phyloP scores from a whole-genome alignment of 306 rosid species.

The Coriaria nepalensis region DNA sequence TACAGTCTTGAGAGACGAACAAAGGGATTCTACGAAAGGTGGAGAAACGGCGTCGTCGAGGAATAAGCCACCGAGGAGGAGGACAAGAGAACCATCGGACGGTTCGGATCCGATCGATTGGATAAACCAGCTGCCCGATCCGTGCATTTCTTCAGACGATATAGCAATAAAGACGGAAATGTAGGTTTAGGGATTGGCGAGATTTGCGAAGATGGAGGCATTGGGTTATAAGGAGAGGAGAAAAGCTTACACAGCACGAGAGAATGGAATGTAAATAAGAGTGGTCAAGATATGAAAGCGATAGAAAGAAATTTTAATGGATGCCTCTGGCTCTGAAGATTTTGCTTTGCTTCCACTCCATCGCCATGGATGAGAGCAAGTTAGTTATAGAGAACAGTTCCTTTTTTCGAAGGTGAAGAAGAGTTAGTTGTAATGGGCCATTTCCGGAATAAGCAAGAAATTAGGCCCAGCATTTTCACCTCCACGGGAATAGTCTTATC shows the following conservation, averaged over 20 bases:
- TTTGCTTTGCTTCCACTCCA: constrained; percentile 29
- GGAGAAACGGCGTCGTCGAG: constrained; percentile 44
- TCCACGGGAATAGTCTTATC: too few relatives aligned
- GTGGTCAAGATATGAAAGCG: constrained; percentile 8
- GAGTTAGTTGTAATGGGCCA: too few relatives aligned
- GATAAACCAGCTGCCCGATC: constrained; percentile 9
- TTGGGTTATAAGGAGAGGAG: constrained; percentile 3
- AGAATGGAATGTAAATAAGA: constrained; percentile 19
- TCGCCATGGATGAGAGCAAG: constrained; percentile 19
- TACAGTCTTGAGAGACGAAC: constrained; percentile 19
- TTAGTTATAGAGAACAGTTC: not conserved
- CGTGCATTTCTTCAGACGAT: constrained; percentile 18
- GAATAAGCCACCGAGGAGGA: constrained; percentile 63
- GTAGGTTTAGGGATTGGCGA: constrained; percentile 7
- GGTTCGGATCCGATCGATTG: constrained; percentile 27
- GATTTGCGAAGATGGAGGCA: constrained; percentile 1
- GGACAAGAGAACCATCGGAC: constrained; percentile 11
- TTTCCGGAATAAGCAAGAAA: too few relatives aligned
- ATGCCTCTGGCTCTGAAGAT: constrained; percentile 1
- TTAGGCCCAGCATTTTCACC: too few relatives aligned
- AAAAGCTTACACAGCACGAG: constrained; percentile 19
- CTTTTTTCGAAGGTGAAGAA: too few relatives aligned
- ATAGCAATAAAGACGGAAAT: constrained; percentile 1
- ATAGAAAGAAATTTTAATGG: constrained; percentile 6
- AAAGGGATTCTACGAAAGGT: constrained; percentile 22